A percentile compares a stretch with the other conserved stretches of the same genome.
phyloP scores from a whole-genome alignment of 2,329 filamentous ascomycete species.

The Aaosphaeria arxii region DNA sequence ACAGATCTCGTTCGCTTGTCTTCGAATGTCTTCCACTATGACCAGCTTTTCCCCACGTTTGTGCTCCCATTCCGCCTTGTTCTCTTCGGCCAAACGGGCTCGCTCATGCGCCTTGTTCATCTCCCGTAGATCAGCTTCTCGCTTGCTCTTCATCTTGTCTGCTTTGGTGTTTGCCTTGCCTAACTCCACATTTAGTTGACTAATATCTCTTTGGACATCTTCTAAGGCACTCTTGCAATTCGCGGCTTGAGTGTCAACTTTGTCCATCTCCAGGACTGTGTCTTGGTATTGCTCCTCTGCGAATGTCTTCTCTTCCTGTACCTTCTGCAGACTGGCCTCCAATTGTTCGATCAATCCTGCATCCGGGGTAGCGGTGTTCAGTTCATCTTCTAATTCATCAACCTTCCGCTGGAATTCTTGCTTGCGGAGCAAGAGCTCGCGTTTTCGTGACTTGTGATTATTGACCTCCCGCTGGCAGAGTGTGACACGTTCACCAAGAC shows the following conservation, averaged over 20 bases:
- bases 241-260: conserved; percentile 35
- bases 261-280: conserved; percentile 43
- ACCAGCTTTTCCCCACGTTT: conserved; percentile 23
- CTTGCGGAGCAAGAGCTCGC: conserved; percentile 52
- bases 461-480: conserved; percentile 46
- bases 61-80: conserved; percentile 23
- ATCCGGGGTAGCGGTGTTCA: conserved; percentile 57
- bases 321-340: conserved; percentile 54
- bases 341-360: conserved; percentile 54
- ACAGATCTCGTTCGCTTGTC: conserved; percentile 16
- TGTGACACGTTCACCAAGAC: background rate
- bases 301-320: conserved; percentile 41
- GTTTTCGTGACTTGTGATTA: conserved; percentile 47
- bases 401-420: conserved; percentile 62
- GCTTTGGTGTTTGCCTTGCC: conserved; percentile 28
- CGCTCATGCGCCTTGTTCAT: conserved; percentile 42
- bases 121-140: conserved; percentile 32
- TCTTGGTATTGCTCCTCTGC: conserved; percentile 48
- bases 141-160: conserved; percentile 26
- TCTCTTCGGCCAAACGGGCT: conserved; percentile 31
- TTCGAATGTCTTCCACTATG: conserved; percentile 19
- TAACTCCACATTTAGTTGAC: conserved; percentile 16
- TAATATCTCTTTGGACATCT: conserved; percentile 20
- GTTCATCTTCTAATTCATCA: conserved; percentile 64
- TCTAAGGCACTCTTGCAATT: conserved; percentile 31